These are phyloP conservation scores for Cyberlindnera americana DNA, from an alignment of 805 yeast genomes.

Conservation along the genomic window DNA sequence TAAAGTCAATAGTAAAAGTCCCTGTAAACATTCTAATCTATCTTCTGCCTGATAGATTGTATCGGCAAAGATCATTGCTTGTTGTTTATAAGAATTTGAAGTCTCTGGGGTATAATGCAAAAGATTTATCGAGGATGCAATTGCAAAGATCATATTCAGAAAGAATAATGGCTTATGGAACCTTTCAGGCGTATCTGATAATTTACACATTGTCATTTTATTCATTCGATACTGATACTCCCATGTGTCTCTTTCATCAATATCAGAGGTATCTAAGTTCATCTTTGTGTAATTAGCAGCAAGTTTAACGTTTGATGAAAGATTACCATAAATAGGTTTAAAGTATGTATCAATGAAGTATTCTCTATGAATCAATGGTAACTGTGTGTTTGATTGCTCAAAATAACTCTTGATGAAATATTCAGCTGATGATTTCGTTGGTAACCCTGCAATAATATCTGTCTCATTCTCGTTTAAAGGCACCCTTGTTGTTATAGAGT, in stretches of 20 bases:
- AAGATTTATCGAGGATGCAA: constrained; percentile 72
- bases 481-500: constrained; percentile 27
- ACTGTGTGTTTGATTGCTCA: constrained; percentile 75
- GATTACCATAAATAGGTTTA: constrained; percentile 74
- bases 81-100: constrained; percentile 65
- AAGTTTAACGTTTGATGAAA: constrained; percentile 49
- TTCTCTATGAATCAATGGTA: constrained; percentile 82
- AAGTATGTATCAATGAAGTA: constrained; percentile 63
- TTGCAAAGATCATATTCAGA: constrained; percentile 72
- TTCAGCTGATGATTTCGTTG: constrained; percentile 74
- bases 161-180: constrained; percentile 61
- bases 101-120: constrained; percentile 60
- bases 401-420: constrained; percentile 62
- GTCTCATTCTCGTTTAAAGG: constrained; percentile 23
- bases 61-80: constrained; percentile 60
- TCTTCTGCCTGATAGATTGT: constrained; percentile 55
- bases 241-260: constrained; percentile 41
- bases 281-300: constrained; percentile 56
- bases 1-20: constrained; percentile 60
- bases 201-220: constrained; percentile 2
- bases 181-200: constrained; percentile 40
- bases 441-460: constrained; percentile 38
- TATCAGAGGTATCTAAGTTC: constrained; percentile 32
- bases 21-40: constrained; percentile 69
- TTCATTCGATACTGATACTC: constrained; percentile 36